These are phyloP conservation scores for Lotus japonicus DNA, from an alignment of 306 rosid species.

Conservation along the genomic window DNA sequence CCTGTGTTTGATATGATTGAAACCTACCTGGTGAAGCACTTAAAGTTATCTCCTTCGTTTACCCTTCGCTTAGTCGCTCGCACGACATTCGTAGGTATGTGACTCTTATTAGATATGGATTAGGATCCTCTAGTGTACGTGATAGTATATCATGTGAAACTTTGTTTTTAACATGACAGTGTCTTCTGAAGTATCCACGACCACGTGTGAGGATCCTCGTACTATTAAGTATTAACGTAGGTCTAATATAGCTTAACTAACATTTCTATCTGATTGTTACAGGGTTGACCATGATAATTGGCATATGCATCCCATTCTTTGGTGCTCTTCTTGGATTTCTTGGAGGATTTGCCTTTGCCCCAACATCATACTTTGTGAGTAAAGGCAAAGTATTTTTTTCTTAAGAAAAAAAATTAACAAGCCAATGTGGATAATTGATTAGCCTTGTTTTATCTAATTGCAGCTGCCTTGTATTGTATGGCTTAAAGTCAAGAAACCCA, in stretches of 20 bases:
- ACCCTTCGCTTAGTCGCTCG: conserved; percentile 61
- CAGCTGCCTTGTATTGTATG: conserved; percentile 88
- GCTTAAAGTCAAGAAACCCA: conserved; percentile 62
- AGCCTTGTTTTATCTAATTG: background rate
- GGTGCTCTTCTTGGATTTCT: conserved; percentile 83
- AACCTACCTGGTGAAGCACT: conserved; percentile 45
- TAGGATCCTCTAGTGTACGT: too few species aligned
- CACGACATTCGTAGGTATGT: conserved; percentile 49
- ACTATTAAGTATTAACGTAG: too few species aligned
- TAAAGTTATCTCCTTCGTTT: conserved; percentile 39
- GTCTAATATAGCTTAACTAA: background rate
- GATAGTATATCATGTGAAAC: too few species aligned
- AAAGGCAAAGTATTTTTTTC: background rate
- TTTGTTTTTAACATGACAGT: too few species aligned
- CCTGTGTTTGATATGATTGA: conserved; percentile 80
- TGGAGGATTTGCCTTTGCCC: conserved; percentile 89
- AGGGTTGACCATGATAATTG: conserved; percentile 60
- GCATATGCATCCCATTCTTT: conserved; percentile 66
- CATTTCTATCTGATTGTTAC: background rate
- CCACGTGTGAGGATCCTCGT: too few species aligned
- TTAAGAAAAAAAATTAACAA: background rate
- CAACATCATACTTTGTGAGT: conserved; percentile 77
- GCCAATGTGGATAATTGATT: background rate
- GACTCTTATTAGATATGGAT: background rate
- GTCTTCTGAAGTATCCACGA: too few species aligned